A percentile compares a stretch with the other conserved stretches of the same genome.
phyloP scores from a whole-genome alignment of 495 filamentous ascomycete genomes.

The Neohortaea acidophila region DNA sequence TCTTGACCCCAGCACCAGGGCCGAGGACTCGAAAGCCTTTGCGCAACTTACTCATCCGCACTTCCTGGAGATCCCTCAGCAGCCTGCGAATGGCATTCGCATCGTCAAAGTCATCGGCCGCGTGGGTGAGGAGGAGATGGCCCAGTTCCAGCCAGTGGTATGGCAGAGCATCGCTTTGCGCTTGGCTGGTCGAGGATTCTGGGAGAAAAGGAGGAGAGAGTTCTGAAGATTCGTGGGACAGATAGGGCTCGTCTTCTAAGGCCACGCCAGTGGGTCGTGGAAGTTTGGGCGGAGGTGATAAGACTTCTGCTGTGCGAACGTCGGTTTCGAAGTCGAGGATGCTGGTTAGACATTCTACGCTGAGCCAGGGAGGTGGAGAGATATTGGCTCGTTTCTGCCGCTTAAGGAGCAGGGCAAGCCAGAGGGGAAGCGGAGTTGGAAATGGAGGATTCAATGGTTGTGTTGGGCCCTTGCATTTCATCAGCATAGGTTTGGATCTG shows the following conservation, averaged over 20 bases:
- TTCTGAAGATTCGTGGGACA: slow-evolving; percentile 9
- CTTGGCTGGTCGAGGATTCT: slow-evolving; percentile 38
- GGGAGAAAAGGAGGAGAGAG: slow-evolving; percentile 45
- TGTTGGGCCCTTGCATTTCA: slow-evolving; percentile 49
- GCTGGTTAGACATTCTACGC: slow-evolving; percentile 49
- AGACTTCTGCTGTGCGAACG: slow-evolving; percentile 38
- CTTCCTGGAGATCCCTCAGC: slow-evolving; percentile 71
- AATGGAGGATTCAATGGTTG: slow-evolving; percentile 65
- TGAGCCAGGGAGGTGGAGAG: slow-evolving; percentile 75
- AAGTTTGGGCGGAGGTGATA: slow-evolving; percentile 58
- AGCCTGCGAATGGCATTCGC: slow-evolving; percentile 58
- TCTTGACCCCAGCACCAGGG: slow-evolving; percentile 51
- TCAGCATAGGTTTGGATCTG: slow-evolving; percentile 4
- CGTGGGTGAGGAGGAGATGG: slow-evolving; percentile 68
- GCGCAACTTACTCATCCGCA: slow-evolving; percentile 77
- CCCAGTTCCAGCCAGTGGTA: slow-evolving; percentile 90
- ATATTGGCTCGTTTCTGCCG: slow-evolving; percentile 91
- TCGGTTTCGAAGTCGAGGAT: slow-evolving; percentile 73
- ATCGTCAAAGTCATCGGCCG: slow-evolving; percentile 69
- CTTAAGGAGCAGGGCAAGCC: slow-evolving; percentile 95
- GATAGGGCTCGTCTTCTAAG: slow-evolving; percentile 17
- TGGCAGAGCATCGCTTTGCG: slow-evolving; percentile 53
- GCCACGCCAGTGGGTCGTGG: slow-evolving; percentile 33
- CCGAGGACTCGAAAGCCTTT: slow-evolving; percentile 55
- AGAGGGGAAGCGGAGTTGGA: slow-evolving; percentile 67